These are phyloP conservation scores for Amanita muscaria DNA, from an alignment of 768 basidiomycete species.

Conservation along the genomic window DNA sequence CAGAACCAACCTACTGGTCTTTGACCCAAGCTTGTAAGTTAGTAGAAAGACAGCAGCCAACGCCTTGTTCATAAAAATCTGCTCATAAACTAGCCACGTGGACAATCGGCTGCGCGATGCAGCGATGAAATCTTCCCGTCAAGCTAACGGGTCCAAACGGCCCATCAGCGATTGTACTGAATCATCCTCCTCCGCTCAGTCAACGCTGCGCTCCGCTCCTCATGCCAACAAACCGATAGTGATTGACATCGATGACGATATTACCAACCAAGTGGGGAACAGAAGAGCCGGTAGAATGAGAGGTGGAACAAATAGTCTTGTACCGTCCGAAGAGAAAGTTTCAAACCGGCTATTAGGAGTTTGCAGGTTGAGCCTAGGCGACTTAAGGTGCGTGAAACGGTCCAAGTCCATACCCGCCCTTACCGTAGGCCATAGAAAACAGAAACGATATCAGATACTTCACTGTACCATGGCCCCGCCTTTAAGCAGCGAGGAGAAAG, in stretches of 20 bases:
- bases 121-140: not conserved
- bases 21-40: conserved; percentile 67
- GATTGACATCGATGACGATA: not conserved
- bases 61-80: not conserved
- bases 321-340: not conserved
- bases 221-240: not conserved
- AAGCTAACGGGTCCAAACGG: not conserved
- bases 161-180: not conserved
- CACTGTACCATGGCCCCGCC: conserved; percentile 69
- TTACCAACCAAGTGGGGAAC: not conserved
- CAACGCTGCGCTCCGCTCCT: not conserved
- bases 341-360: not conserved
- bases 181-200: not conserved
- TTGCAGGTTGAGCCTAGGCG: conserved; percentile 13
- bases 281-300: not conserved
- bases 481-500: conserved; percentile 45
- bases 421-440: conserved; percentile 28
- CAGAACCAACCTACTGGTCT: conserved; percentile 54
- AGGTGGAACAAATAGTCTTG: not conserved
- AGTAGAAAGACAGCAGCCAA: not conserved
- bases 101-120: not conserved
- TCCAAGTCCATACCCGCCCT: not conserved
- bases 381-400: conserved; percentile 12
- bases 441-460: conserved; percentile 70
- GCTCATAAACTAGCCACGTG: not conserved